These are phyloP conservation scores for Teratosphaeria viscida DNA, from an alignment of 2,329 filamentous ascomycete genomes.

Conservation along the genomic window DNA sequence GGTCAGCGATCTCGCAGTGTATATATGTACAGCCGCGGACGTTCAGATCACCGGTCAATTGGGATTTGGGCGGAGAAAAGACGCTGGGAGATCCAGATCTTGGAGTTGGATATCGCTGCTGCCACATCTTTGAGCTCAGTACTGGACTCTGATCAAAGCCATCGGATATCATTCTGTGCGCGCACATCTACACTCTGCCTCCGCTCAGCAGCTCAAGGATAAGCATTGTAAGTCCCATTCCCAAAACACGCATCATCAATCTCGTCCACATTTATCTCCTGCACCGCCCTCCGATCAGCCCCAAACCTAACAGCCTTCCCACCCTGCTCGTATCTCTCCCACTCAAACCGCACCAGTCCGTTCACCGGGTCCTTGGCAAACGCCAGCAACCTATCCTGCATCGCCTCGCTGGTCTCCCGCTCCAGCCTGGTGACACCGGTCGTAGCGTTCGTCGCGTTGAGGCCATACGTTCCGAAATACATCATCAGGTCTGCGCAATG, in stretches of 20 bases:
- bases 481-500: neutral
- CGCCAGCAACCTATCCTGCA: conserved; percentile 29
- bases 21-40: too few relatives aligned
- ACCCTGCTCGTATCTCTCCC: conserved; percentile 21
- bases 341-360: conserved; percentile 18
- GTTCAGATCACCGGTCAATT: too few relatives aligned
- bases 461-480: neutral
- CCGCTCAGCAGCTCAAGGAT: neutral
- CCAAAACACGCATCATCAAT: conserved; percentile 11
- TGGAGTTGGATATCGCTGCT: too few relatives aligned
- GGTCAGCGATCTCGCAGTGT: too few relatives aligned
- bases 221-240: conserved; percentile 1
- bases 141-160: too few relatives aligned
- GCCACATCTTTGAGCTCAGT: too few relatives aligned
- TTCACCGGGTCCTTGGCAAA: conserved; percentile 25
- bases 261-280: conserved; percentile 7
- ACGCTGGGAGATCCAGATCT: too few relatives aligned
- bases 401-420: conserved; percentile 19
- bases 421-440: conserved; percentile 25
- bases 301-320: conserved; percentile 12
- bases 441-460: neutral
- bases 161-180: too few relatives aligned
- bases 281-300: conserved; percentile 10
- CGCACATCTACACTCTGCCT: too few relatives aligned
- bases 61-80: too few relatives aligned